Base-by-base conservation (phyloP, 2,329 filamentous ascomycete species). In the Talaromyces sp. region DNA sequence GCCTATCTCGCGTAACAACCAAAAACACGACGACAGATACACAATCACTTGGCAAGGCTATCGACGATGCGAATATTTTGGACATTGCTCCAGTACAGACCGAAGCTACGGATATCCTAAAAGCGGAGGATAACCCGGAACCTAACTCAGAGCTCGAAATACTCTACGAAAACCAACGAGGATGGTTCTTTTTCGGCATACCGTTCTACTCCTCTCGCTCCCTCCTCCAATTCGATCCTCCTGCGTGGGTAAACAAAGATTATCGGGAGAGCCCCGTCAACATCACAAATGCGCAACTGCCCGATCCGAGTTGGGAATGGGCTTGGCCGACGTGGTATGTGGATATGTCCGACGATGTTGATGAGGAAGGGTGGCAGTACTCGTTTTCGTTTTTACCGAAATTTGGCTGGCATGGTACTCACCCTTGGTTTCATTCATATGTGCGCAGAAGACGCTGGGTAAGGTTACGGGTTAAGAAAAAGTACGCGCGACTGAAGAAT, bases 231-330 rank as follows among this genome's bases (percentile, higher is more conserved):
- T 86, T 96, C 58, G 95, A 99, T 73, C 92, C 93, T 0, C 79
- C 90, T 7, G 84, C 93, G 0, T 99, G 95, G 95, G 92, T 93
- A 59, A 97, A 93, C 70, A 78, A 77, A 19, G 78, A 82, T 53
- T 79, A 84, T 69, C 83, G 83, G 66, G 80, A 84, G 15, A 88
- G 85, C 59, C 81, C 87, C 5, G 87, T 90, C 70, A 84, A 89
- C 74, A 96, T 94, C 68, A 86, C 89, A 67, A 97, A 92, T 67
- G 93, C 94, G 0, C 93, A 97, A 76, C 87, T 97, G 1, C 95
- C 95, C 0, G 95, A 99, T 75, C 95, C 95, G 5, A 92, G 89
- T 68, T 99, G 95, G 95, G 88, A 92, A 74, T 99, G 95, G 95
- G 88, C 83, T 10, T 90, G 88, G 88, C 85, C 85, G 74, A 84